phyloP scores from a whole-genome alignment of 73 alveolate species.

The Chromera velia region DNA sequence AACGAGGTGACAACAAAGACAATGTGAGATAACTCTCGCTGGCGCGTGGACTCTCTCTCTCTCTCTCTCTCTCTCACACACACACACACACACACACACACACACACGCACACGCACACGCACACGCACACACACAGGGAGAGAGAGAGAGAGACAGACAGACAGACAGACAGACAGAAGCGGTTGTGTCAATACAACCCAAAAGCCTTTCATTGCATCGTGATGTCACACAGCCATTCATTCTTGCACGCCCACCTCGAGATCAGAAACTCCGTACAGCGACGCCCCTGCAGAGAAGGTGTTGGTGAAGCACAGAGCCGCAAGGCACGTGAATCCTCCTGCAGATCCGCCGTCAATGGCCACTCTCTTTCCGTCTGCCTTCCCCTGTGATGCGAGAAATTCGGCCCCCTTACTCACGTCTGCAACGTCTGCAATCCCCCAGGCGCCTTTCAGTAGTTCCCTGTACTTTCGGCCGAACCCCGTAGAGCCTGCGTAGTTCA shows the following conservation, averaged over 20 bases:
- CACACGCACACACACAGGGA: not conserved
- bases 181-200: not conserved
- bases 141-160: not conserved
- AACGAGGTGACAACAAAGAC: too few relatives aligned
- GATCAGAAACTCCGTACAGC: too few relatives aligned
- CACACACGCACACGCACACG: not conserved
- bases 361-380: slow-evolving; percentile 27
- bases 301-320: slow-evolving; percentile 16
- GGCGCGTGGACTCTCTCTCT: not conserved
- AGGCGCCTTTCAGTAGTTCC: slow-evolving; percentile 10
- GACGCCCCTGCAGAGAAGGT: too few relatives aligned
- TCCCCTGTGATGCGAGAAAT: not conserved
- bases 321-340: slow-evolving; percentile 33
- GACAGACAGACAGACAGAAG: not conserved
- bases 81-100: slow-evolving; percentile 1
- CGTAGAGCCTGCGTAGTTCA: slow-evolving; percentile 23
- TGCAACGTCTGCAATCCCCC: slow-evolving; percentile 30
- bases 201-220: not conserved
- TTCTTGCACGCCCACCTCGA: too few relatives aligned
- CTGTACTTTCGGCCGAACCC: slow-evolving; percentile 36
- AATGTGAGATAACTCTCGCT: too few relatives aligned
- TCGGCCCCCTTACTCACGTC: not conserved
- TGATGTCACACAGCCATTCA: too few relatives aligned
- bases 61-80: not conserved
- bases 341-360: slow-evolving; percentile 43